phyloP scores from a whole-genome alignment of 2,329 filamentous ascomycete species.

The Penicillium oxalicum region DNA sequence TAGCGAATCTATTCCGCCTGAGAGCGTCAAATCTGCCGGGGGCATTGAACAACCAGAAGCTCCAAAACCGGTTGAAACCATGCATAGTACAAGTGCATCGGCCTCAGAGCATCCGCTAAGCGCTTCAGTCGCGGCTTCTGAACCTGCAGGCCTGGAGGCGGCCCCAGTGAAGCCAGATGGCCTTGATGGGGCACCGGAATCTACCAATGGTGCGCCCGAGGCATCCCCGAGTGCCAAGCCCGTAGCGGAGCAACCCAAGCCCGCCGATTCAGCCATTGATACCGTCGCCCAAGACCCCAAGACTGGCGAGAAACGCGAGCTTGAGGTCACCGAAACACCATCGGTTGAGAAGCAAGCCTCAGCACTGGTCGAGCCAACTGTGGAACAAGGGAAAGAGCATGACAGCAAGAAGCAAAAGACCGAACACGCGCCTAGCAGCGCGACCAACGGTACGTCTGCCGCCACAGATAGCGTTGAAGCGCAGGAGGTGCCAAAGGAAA shows the following conservation, averaged over 20 bases:
- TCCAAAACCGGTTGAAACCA: conserved; percentile 7
- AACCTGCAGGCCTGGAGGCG: conserved; percentile 7
- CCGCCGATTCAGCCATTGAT: not conserved
- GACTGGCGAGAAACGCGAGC: conserved; percentile 16
- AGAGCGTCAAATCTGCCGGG: conserved; percentile 4
- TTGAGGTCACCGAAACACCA: conserved; percentile 8
- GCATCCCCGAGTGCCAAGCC: not conserved
- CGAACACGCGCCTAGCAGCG: conserved; percentile 5
- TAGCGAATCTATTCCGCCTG: conserved; percentile 2
- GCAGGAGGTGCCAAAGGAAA: conserved; percentile 28
- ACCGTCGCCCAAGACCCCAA: conserved; percentile 3
- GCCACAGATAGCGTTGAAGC: conserved; percentile 3
- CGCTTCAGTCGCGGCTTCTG: conserved; percentile 6
- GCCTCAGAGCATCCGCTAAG: conserved; percentile 4
- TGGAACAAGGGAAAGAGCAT: conserved; percentile 18
- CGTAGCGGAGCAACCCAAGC: not conserved
- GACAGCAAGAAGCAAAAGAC: conserved; percentile 34
- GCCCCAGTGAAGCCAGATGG: conserved; percentile 6
- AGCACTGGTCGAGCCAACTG: conserved; percentile 9
- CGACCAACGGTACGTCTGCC: conserved; percentile 12
- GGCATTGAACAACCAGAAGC: conserved; percentile 5
- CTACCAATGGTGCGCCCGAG: not conserved
- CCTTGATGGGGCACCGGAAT: not conserved
- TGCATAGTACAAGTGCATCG: conserved; percentile 4
- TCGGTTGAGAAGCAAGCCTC: not conserved